These are phyloP conservation scores for Vaccinium myrtillus DNA, from an alignment of 148 eudicot genomes.

Conservation along the genomic window DNA sequence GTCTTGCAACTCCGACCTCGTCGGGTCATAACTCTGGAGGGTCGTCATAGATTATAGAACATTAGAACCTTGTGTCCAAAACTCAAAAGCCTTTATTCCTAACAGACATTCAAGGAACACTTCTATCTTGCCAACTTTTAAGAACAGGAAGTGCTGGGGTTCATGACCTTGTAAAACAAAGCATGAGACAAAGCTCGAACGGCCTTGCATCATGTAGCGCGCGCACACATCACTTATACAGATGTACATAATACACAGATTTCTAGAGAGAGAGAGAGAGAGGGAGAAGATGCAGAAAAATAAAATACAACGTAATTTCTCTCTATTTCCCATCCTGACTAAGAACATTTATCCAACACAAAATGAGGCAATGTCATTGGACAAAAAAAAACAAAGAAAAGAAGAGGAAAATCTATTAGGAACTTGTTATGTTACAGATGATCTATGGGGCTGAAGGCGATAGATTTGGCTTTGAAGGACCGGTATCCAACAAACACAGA, in stretches of 20 bases:
- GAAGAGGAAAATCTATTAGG: background rate
- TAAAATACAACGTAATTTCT: too few species aligned
- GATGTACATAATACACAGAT: too few species aligned
- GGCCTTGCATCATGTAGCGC: background rate
- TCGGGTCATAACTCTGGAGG: background rate
- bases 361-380: background rate
- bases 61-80: too few species aligned
- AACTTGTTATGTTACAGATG: constrained; percentile 39
- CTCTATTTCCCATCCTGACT: background rate
- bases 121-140: too few species aligned
- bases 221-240: too few species aligned
- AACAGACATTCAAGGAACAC: too few species aligned
- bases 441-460: constrained; percentile 46
- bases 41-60: too few species aligned
- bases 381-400: background rate
- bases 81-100: too few species aligned
- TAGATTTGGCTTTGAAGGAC: constrained; percentile 25
- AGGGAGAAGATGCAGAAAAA: too few species aligned
- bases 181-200: background rate
- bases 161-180: background rate
- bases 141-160: too few species aligned
- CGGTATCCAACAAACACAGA: constrained; percentile 57
- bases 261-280: too few species aligned
- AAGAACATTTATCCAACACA: background rate
- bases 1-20: background rate